Percentiles rank a stretch among this genome's conserved stretches.
These are phyloP conservation scores for Colletotrichum australisinense DNA, from an alignment of 2,329 filamentous ascomycete genomes.

Conservation along the genomic window DNA sequence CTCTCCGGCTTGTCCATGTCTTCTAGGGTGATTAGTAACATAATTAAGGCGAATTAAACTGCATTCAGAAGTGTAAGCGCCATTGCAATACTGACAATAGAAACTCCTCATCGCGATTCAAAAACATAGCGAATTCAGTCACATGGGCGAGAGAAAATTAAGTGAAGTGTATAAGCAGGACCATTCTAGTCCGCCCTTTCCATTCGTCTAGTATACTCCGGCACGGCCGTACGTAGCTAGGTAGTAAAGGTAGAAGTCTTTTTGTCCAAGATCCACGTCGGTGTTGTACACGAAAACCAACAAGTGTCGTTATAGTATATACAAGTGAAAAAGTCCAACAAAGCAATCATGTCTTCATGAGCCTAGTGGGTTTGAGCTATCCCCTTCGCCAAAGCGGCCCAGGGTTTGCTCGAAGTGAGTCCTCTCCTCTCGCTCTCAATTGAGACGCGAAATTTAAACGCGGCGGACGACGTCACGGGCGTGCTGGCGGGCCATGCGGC, in stretches of 20 bases:
- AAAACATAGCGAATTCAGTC: not conserved
- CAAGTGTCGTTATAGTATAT: constrained; percentile 25
- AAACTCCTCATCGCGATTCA: not conserved
- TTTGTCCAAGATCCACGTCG: constrained; percentile 6
- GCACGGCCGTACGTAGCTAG: constrained; percentile 21
- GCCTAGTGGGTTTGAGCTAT: not conserved
- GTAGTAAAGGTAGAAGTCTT: constrained; percentile 10
- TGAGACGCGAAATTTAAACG: not conserved
- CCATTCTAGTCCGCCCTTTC: constrained; percentile 22
- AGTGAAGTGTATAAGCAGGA: constrained; percentile 15
- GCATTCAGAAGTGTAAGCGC: not conserved
- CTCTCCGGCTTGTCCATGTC: not conserved
- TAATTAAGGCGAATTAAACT: not conserved
- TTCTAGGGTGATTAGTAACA: not conserved
- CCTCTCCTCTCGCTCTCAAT: not conserved
- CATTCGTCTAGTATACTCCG: constrained; percentile 27
- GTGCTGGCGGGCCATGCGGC: constrained; percentile 35
- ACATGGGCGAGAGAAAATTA: not conserved
- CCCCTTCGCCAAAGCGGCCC: not conserved
- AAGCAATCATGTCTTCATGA: constrained; percentile 19
- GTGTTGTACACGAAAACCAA: constrained; percentile 25
- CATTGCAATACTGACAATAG: not conserved
- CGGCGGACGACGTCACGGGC: constrained; percentile 29
- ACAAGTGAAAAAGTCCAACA: constrained; percentile 31
- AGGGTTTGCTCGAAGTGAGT: not conserved